Percentiles rank a stretch among this genome's conserved stretches.
Evolutionary conservation across 2,329 filamentous ascomycete species (phyloP).

Genomic region (Sporothrix protearum): DNA sequence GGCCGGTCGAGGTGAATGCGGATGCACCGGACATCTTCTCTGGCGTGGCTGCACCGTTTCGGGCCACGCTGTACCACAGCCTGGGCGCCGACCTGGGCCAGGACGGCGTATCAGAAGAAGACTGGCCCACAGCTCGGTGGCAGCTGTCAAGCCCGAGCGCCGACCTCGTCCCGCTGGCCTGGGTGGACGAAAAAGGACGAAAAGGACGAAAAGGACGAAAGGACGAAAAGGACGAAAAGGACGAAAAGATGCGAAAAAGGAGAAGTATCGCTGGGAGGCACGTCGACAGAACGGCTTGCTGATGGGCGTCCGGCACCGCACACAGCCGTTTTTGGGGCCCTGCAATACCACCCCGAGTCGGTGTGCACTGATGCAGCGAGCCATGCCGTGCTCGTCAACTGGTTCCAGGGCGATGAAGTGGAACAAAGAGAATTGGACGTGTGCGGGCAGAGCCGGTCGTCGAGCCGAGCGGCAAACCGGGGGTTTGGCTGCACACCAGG

Average conservation of each 20-base stretch:
- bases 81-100: slow-evolving; percentile 55
- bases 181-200: slow-evolving; percentile 50
- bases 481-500: slow-evolving; percentile 33
- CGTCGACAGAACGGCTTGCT: slow-evolving; percentile 56
- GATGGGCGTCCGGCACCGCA: slow-evolving; percentile 70
- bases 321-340: slow-evolving; percentile 75
- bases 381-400: slow-evolving; percentile 64
- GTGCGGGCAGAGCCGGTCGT: slow-evolving; percentile 23
- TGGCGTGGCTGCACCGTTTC: slow-evolving; percentile 52
- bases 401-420: slow-evolving; percentile 66
- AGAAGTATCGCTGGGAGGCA: slow-evolving; percentile 35
- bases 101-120: slow-evolving; percentile 36
- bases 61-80: slow-evolving; percentile 75
- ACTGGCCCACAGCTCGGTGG: slow-evolving; percentile 45
- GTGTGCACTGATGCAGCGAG: slow-evolving; percentile 71
- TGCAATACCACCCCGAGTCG: slow-evolving; percentile 90
- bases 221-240: no score
- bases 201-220: no score
- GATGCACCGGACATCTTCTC: slow-evolving; percentile 60
- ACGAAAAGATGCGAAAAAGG: no score
- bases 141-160: slow-evolving; percentile 35
- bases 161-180: slow-evolving; percentile 58
- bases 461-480: neutral
- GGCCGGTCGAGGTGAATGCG: slow-evolving; percentile 36
- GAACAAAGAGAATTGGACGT: slow-evolving; percentile 42